These are phyloP conservation scores for Vanderwaltozyma tropicalis DNA, from an alignment of 805 yeast species.

Conservation along the genomic window DNA sequence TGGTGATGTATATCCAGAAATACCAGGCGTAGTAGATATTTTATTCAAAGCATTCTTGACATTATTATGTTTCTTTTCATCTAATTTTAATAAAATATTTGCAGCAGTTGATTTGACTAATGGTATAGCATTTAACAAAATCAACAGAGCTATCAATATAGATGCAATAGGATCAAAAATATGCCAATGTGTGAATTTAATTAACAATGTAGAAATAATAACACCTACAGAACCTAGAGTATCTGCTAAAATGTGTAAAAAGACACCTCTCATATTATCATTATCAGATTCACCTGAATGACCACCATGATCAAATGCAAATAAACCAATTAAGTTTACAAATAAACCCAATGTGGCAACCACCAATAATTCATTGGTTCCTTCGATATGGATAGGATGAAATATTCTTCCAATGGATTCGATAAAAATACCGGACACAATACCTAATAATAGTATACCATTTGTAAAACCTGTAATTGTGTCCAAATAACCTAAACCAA, in stretches of 20 bases:
- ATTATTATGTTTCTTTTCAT: slow-evolving; percentile 46
- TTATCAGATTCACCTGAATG: slow-evolving; percentile 32
- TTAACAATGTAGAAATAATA: slow-evolving; percentile 75
- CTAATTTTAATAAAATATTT: slow-evolving; percentile 54
- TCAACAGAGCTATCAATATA: slow-evolving; percentile 69
- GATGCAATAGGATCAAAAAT: slow-evolving; percentile 93
- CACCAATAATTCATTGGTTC: slow-evolving; percentile 72
- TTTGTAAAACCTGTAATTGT: slow-evolving; percentile 93
- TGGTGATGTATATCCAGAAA: slow-evolving; percentile 77
- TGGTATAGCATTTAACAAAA: slow-evolving; percentile 76
- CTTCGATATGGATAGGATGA: slow-evolving; percentile 66
- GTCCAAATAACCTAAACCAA: slow-evolving; percentile 76
- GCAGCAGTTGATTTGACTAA: slow-evolving; percentile 71
- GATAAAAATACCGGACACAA: slow-evolving; percentile 76
- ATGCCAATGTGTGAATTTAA: slow-evolving; percentile 51
- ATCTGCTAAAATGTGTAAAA: slow-evolving; percentile 88
- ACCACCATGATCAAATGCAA: slow-evolving; percentile 87
- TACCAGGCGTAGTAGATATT: slow-evolving; percentile 62
- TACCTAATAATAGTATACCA: slow-evolving; percentile 79
- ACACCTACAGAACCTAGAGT: slow-evolving; percentile 96
- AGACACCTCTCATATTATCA: slow-evolving; percentile 87
- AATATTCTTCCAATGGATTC: slow-evolving; percentile 78
- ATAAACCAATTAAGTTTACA: slow-evolving; percentile 85
- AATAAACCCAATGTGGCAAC: slow-evolving; percentile 78
- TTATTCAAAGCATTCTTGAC: slow-evolving; percentile 60